Evolutionary conservation across 305 asterid species (phyloP).

Genomic region (Fraxinus paxiana): DNA sequence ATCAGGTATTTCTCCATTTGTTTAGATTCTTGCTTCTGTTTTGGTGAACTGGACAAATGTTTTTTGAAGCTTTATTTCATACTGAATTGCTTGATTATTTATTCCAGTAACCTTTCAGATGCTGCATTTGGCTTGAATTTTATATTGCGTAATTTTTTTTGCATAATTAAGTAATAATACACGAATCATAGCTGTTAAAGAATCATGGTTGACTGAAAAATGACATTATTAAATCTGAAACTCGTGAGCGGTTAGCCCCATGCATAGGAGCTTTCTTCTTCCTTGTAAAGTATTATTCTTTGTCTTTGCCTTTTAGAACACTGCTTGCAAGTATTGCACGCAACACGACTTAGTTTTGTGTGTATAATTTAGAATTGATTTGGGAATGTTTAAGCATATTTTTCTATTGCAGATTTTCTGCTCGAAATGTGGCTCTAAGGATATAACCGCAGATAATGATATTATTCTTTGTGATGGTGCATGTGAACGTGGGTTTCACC

Average conservation of each 20-base stretch:
- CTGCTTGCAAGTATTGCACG: not conserved
- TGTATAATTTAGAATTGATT: constrained; percentile 8
- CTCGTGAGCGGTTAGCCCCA: not conserved
- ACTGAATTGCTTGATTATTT: not conserved
- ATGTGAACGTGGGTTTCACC: constrained; percentile 98
- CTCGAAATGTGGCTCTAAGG: constrained; percentile 89
- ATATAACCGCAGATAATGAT: constrained; percentile 75
- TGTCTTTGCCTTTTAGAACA: constrained; percentile 8
- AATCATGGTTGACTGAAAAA: constrained; percentile 4
- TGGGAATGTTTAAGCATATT: constrained; percentile 21
- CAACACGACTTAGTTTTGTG: constrained; percentile 9
- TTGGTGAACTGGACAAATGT: not conserved
- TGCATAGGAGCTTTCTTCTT: not conserved
- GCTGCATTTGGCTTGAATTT: not conserved
- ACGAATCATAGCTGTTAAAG: not conserved
- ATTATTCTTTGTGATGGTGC: constrained; percentile 93
- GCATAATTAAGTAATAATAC: not conserved
- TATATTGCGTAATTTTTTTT: not conserved
- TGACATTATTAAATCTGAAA: constrained; percentile 11
- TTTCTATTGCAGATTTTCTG: constrained; percentile 82
- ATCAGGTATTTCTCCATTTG: not conserved
- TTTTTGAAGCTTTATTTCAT: constrained; percentile 6
- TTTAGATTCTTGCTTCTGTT: not conserved
- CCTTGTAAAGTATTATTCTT: not conserved
- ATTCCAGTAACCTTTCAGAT: not conserved